Evolutionary conservation across 1,139 yeast genomes (phyloP), one percentile per base, ranked within the genome.

Genomic region (Pneumocystis jirovecii): DNA sequence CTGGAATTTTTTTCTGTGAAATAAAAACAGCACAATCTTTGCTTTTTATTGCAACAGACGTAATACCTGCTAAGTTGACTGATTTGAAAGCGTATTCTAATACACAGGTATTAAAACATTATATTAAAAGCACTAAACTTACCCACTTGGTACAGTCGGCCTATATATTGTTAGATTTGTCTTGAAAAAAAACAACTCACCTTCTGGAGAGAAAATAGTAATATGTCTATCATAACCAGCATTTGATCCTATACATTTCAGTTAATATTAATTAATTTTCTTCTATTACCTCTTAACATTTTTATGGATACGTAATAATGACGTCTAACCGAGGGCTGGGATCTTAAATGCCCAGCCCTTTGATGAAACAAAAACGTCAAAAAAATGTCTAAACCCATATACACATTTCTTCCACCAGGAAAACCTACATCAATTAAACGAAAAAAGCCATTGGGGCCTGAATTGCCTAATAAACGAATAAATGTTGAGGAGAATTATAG

Each of bases 211-310:
- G 80, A 93, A 93, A 74, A 93, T 91, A 59, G 98, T 93, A 76
- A 93, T 93, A 77, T 93, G 98, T 80, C 98, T 87, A 79, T 93
- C 98, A 76, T 91, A 93, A 66, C 97, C 98, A 50, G 97, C 31
- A 21, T 29, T 50, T 8, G 57, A 25, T 4, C n/a, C 57, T 50
- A 15, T 25, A 12, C 10, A 50, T 12, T 21, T 50, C 15, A 50
- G 57, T 17, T 3, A 25, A 8, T 25, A 25, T 10, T 25, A 12
- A 25, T 29, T 25, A 29, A 21, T 25, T 50, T 50, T 44, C 6
- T 50, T 25, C 8, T 50, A 21, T 25, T 25, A 50, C 57, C 57
- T 15, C 57, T 50, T 50, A 31, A 50, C 57, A 50, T 50, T 25
- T 40, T 50, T 50, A 45, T 45, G 34, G 12, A 50, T 6, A 25